phyloP scores from a whole-genome alignment of 2,329 filamentous ascomycete species.

The Stagonosporopsis vannaccii region DNA sequence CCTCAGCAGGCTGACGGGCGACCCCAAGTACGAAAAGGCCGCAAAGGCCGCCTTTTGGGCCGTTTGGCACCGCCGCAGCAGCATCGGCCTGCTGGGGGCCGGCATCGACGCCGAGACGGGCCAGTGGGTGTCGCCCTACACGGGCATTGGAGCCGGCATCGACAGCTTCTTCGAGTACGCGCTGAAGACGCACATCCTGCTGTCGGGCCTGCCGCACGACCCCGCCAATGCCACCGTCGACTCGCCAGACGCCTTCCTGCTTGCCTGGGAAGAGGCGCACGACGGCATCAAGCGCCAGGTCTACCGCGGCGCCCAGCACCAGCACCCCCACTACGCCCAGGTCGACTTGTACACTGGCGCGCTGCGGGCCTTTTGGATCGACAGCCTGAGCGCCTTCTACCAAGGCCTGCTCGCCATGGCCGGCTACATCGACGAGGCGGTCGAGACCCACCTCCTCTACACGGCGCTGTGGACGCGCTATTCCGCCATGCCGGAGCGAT shows the following conservation, averaged over 20 bases:
- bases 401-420: constrained; percentile 85
- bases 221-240: constrained; percentile 64
- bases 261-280: constrained; percentile 85
- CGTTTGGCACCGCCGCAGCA: constrained; percentile 88
- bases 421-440: constrained; percentile 88
- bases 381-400: constrained; percentile 95
- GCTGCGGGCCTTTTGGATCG: constrained; percentile 90
- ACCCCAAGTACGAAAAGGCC: constrained; percentile 84
- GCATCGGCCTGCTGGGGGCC: constrained; percentile 85
- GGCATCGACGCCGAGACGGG: constrained; percentile 93
- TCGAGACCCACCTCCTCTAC: constrained; percentile 87
- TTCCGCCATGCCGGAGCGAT: constrained; percentile 90
- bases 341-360: constrained; percentile 89
- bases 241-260: constrained; percentile 78
- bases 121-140: constrained; percentile 84
- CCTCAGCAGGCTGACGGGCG: constrained; percentile 84
- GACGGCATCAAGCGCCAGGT: constrained; percentile 87
- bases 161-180: constrained; percentile 99
- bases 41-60: constrained; percentile 96
- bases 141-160: constrained; percentile 95
- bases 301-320: constrained; percentile 76
- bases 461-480: constrained; percentile 95
- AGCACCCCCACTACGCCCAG: constrained; percentile 93
- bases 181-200: constrained; percentile 88
- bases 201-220: constrained; percentile 70